Conservation (phyloP, 495 filamentous ascomycete species). For the Immersiella caudata region DNA sequence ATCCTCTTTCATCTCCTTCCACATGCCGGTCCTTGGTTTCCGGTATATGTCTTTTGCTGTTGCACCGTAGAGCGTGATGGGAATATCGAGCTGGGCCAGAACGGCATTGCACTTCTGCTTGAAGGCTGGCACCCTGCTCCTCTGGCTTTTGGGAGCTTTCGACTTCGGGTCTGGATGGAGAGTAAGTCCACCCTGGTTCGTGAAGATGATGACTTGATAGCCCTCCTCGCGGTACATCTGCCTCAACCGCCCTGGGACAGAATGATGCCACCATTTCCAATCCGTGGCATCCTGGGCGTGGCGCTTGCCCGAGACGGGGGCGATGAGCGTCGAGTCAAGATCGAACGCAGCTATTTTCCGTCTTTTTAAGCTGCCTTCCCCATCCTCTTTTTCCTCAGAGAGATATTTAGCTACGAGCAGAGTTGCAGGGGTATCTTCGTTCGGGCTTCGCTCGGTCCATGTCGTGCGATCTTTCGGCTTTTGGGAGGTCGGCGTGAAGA, state of each 20-base stretch:
- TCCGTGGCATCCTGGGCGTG: constrained; percentile 71
- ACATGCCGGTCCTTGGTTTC: constrained; percentile 90
- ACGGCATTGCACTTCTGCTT: constrained; percentile 75
- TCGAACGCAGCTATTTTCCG: constrained; percentile 87
- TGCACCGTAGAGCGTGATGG: constrained; percentile 81
- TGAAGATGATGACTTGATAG: constrained; percentile 77
- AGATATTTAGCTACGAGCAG: constrained; percentile 77
- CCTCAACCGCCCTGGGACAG: constrained; percentile 66
- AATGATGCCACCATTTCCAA: constrained; percentile 93
- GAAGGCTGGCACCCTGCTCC: constrained; percentile 68
- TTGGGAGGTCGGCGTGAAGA: constrained; percentile 87
- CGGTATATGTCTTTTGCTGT: constrained; percentile 77
- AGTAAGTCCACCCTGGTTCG: constrained; percentile 83
- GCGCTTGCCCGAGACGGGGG: constrained; percentile 75
- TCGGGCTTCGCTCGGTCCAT: constrained; percentile 67
- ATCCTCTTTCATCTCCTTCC: constrained; percentile 77
- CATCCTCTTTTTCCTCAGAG: constrained; percentile 37
- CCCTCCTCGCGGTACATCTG: constrained; percentile 73
- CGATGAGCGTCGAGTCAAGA: constrained; percentile 87
- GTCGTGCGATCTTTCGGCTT: constrained; percentile 76
- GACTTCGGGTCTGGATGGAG: constrained; percentile 64
- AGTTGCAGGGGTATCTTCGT: constrained; percentile 50
- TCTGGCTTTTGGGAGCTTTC: constrained; percentile 66
- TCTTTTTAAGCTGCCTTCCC: constrained; percentile 32
- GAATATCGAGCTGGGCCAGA: constrained; percentile 71